Evolutionary conservation across 306 rosid species (phyloP), one percentile per base, ranked within the genome.

Genomic region (Castanea mollissima): DNA sequence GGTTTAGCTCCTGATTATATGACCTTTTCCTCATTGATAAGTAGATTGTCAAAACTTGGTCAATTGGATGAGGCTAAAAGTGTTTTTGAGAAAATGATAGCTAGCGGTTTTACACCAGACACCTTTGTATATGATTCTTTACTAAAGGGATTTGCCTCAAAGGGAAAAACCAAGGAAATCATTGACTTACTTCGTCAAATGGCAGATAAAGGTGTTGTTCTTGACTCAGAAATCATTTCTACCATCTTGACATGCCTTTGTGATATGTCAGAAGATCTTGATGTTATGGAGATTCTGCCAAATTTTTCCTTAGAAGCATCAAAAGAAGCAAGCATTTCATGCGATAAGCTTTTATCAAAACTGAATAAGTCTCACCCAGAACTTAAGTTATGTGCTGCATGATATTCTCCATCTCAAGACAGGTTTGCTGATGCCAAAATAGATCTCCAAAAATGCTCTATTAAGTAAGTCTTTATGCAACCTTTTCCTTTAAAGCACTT

Each of bases 211-310:
- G 90, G 85, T 77, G 86, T 95, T 57, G 78, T 84, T 75, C 88
- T 92, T 57, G 95, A 92, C 85, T 58, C 87, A 51, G 81, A 77
- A 87, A 35, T 91, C 82, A 89, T 90, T 68, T 86, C 81, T 56
- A 90, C 97, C 29, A 88, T 92, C 86, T 71, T 92, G 82, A 64
- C 73, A 27, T 92, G 88, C 83, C 84, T 92, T 54, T 86, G 96
- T 71, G 72, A 87, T 76, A 77, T 81, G 58, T 62, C 92, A 20
- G 74, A 84, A 16, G 71, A 83, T 52, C 46, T 83, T 80, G 89
- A 86, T 86, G 46, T 92, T 31, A 51, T 78, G 80, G 86, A 91
- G 78, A 74, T 86, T 83, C 84, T 95, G 85, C 92, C 91, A 15
- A 87, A 75, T 0, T 92, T 91, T 87, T 77, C 89, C 15, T 85